Percentiles rank a stretch among this genome's conserved stretches.
Conservation (phyloP, 2,329 filamentous ascomycete genomes). For the Arthroderma sp. region DNA sequence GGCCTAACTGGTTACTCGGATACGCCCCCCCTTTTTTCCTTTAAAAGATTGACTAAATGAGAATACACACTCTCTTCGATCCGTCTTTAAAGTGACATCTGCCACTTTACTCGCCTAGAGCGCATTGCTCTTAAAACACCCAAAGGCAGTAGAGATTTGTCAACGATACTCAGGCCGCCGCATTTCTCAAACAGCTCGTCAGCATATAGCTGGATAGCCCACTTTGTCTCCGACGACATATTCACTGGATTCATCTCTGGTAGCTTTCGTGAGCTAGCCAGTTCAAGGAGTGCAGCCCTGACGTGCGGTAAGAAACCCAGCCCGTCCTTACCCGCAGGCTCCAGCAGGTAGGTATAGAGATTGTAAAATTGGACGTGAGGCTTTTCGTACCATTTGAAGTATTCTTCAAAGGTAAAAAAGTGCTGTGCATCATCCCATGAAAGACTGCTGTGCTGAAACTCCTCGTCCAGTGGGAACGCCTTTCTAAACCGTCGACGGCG, state of each 20-base stretch:
- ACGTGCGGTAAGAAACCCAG: too few relatives aligned
- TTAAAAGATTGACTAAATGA: too few relatives aligned
- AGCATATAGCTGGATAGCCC: conserved; percentile 29
- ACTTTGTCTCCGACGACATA: conserved; percentile 22
- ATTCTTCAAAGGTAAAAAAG: conserved; percentile 31
- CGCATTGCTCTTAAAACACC: conserved; percentile 32
- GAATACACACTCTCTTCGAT: not conserved
- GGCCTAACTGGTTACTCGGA: too few relatives aligned
- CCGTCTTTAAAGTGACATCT: conserved; percentile 27
- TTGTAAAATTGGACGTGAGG: conserved; percentile 11
- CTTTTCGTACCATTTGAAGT: conserved; percentile 22
- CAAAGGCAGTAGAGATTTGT: conserved; percentile 30
- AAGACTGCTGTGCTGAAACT: conserved; percentile 9
- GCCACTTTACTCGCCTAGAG: conserved; percentile 32
- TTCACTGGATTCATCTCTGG: not conserved
- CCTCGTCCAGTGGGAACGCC: conserved; percentile 13
- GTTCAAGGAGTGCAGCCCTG: too few relatives aligned
- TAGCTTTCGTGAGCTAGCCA: too few relatives aligned
- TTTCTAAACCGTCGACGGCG: conserved; percentile 6
- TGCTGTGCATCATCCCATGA: conserved; percentile 9
- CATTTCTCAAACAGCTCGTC: conserved; percentile 25
- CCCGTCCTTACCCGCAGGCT: conserved; percentile 12
- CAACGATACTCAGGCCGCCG: conserved; percentile 30
- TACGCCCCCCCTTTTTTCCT: too few relatives aligned
- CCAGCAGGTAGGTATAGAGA: conserved; percentile 21